A percentile compares a stretch with the other conserved stretches of the same genome.
Evolutionary conservation across 345 rosid species (phyloP).

Genomic region (Eucalyptus pauciflora): DNA sequence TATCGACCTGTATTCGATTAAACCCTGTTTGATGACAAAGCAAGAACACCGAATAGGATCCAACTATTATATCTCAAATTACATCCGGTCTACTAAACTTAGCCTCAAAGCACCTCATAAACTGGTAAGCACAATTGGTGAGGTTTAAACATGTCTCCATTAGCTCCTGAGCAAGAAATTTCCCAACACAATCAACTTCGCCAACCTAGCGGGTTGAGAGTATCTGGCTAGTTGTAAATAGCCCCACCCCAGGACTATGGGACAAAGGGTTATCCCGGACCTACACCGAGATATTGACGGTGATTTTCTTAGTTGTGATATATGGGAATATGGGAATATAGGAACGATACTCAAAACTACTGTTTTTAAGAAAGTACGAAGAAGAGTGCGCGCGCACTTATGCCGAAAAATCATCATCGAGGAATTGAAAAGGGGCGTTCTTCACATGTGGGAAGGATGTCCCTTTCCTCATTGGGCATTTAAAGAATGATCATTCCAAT

Average conservation of each 20-base stretch:
- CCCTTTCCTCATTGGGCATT: not conserved
- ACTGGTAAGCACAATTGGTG: not conserved
- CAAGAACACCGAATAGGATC: not conserved
- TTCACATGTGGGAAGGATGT: not conserved
- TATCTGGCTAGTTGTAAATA: too few species aligned
- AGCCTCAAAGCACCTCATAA: not conserved
- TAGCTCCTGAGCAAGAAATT: not conserved
- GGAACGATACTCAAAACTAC: not conserved
- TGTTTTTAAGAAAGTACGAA: not conserved
- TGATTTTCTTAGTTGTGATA: not conserved
- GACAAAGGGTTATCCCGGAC: too few species aligned
- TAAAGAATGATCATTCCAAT: not conserved
- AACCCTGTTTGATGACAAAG: not conserved
- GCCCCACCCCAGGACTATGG: too few species aligned
- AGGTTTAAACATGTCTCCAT: not conserved
- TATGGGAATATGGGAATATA: not conserved
- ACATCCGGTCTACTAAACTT: not conserved
- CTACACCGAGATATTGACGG: too few species aligned
- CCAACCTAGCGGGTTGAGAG: not conserved
- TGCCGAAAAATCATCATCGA: not conserved
- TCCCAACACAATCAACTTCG: not conserved
- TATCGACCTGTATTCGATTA: not conserved
- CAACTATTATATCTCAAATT: not conserved
- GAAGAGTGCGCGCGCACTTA: not conserved
- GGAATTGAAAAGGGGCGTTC: not conserved